Percentiles rank a stretch among this genome's conserved stretches.
These are phyloP conservation scores for Penicillium fuscoglaucum DNA, from an alignment of 2,329 filamentous ascomycete species.

Conservation along the genomic window DNA sequence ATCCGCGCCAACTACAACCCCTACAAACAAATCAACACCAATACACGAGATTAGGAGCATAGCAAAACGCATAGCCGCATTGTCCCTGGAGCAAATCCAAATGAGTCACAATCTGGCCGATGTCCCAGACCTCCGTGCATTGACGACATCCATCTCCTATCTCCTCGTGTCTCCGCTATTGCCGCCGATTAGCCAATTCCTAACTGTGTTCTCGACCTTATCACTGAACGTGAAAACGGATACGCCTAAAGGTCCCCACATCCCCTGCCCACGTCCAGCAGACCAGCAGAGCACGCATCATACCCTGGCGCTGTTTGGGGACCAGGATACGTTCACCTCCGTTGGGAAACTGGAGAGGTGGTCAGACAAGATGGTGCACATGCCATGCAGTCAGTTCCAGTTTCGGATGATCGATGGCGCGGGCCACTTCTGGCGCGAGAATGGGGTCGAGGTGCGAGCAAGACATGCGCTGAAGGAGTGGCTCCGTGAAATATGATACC, in stretches of 20 bases:
- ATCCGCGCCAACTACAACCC: constrained; percentile 39
- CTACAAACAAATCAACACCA: constrained; percentile 56
- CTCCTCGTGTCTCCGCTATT: constrained; percentile 68
- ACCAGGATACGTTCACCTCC: constrained; percentile 71
- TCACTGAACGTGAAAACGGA: constrained; percentile 35
- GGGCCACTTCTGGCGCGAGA: constrained; percentile 65
- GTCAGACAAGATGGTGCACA: constrained; percentile 55
- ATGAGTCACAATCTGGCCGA: constrained; percentile 2
- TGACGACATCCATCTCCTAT: constrained; percentile 39
- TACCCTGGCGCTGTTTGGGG: constrained; percentile 72
- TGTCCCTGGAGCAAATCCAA: constrained; percentile 55
- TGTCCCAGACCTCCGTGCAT: constrained; percentile 6
- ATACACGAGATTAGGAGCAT: constrained; percentile 69
- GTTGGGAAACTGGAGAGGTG: constrained; percentile 65
- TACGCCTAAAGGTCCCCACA: constrained; percentile 31
- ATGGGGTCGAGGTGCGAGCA: constrained; percentile 48
- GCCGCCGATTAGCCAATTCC: constrained; percentile 57
- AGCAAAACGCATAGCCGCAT: constrained; percentile 66
- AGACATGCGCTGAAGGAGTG: constrained; percentile 44
- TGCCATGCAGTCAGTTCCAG: constrained; percentile 49
- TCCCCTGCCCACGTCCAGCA: constrained; percentile 45
- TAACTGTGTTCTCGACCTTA: constrained; percentile 59
- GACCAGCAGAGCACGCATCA: constrained; percentile 58
- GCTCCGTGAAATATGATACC: constrained; percentile 29
- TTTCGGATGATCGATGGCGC: constrained; percentile 54